Evolutionary conservation across 139 green algal genomes (phyloP).

Genomic region (Diplosphaera chodatii): DNA sequence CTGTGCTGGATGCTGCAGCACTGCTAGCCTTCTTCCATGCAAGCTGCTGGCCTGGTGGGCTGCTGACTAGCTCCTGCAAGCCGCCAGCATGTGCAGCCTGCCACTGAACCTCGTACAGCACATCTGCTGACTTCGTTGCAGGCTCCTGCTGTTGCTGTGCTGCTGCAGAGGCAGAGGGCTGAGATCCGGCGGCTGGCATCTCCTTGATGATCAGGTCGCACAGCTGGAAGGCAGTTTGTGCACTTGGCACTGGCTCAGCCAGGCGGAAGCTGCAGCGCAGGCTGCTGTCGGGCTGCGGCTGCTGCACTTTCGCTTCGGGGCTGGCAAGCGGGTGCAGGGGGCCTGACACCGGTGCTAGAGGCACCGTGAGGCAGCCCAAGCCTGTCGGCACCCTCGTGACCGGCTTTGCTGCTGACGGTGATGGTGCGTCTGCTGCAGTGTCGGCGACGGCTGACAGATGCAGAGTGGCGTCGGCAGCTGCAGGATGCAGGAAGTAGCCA

Average conservation of each 20-base stretch:
- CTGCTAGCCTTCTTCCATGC: no score
- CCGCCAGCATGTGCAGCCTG: neutral
- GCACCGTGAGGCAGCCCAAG: neutral
- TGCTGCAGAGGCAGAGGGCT: neutral
- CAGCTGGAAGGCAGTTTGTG: neutral
- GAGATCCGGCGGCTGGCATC: neutral
- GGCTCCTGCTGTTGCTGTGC: neutral
- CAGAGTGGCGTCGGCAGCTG: conserved; percentile 36
- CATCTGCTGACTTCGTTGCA: neutral
- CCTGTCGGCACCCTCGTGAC: neutral
- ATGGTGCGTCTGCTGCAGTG: neutral
- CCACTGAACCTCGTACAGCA: conserved; percentile 11
- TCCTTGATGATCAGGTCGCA: neutral
- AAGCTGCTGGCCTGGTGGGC: neutral
- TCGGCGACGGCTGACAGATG: conserved; percentile 35
- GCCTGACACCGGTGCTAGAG: neutral
- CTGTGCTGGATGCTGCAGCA: no score
- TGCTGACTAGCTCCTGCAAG: neutral
- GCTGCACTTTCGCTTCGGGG: neutral
- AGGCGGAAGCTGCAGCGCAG: conserved; percentile 4
- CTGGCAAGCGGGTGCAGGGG: neutral
- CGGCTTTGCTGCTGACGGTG: neutral
- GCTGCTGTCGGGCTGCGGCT: neutral
- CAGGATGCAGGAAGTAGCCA: conserved; percentile 33
- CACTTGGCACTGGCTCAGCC: neutral